Percentiles rank a stretch among this genome's conserved stretches.
These are phyloP conservation scores for Rasamsonia emersonii DNA, from an alignment of 2,329 filamentous ascomycete genomes.

Conservation along the genomic window DNA sequence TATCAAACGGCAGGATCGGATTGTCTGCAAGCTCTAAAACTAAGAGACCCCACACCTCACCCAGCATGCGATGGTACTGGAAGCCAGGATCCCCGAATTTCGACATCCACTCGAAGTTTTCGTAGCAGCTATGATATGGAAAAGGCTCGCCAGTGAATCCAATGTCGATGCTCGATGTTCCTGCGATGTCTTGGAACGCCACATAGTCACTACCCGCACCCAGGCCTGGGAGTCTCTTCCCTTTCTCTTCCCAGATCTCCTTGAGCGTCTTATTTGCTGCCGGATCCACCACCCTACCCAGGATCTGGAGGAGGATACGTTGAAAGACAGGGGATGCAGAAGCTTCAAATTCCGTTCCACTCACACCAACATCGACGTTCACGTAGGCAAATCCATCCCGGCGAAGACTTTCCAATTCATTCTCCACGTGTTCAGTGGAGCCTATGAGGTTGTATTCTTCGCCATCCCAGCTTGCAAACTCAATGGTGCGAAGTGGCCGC, in stretches of 20 bases:
- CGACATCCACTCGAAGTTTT: constrained; percentile 80
- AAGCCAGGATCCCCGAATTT: constrained; percentile 74
- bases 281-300: constrained; percentile 69
- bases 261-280: constrained; percentile 61
- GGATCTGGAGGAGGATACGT: constrained; percentile 60
- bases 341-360: constrained; percentile 65
- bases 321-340: constrained; percentile 73
- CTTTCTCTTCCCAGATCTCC: constrained; percentile 61
- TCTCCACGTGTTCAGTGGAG: constrained; percentile 90
- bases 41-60: constrained; percentile 71
- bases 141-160: constrained; percentile 60
- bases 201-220: constrained; percentile 75
- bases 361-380: constrained; percentile 79
- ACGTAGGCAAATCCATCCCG: constrained; percentile 75
- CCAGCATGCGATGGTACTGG: constrained; percentile 68
- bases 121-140: constrained; percentile 78
- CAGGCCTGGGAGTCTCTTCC: constrained; percentile 55
- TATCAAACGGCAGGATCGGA: constrained; percentile 74
- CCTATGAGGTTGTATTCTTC: constrained; percentile 89
- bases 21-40: constrained; percentile 76
- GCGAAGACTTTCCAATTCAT: constrained; percentile 64
- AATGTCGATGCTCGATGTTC: constrained; percentile 79
- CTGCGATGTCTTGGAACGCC: constrained; percentile 84
- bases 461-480: constrained; percentile 95
- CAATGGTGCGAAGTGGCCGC: constrained; percentile 86